Evolutionary conservation across 352 stramenopile species (phyloP).

Genomic region (Pythium periplocum): DNA sequence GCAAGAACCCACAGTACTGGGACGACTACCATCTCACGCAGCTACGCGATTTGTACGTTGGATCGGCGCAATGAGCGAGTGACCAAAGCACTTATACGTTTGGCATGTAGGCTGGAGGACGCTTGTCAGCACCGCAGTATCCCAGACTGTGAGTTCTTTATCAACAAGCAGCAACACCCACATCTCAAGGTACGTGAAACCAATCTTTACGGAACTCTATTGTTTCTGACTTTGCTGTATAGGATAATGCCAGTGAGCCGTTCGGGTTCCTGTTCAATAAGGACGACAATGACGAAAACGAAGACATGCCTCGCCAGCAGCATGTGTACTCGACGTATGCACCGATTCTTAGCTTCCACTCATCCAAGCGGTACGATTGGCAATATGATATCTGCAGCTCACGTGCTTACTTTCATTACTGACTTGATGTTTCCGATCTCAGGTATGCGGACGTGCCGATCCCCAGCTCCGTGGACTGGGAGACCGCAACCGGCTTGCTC

Average conservation of each 20-base stretch:
- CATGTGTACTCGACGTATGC: constrained; percentile 92
- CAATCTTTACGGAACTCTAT: too few species aligned
- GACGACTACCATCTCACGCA: constrained; percentile 96
- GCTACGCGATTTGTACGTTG: constrained; percentile 91
- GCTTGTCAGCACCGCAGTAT: constrained; percentile 92
- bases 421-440: background rate
- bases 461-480: constrained; percentile 95
- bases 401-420: too few species aligned
- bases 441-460: constrained; percentile 97
- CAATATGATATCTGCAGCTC: too few species aligned
- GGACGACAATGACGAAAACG: constrained; percentile 91
- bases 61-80: background rate
- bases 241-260: constrained; percentile 94
- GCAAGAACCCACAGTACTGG: constrained; percentile 83
- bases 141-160: constrained; percentile 99
- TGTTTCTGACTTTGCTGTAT: background rate
- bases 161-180: constrained; percentile 99
- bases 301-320: constrained; percentile 90
- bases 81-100: background rate
- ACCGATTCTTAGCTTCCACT: constrained; percentile 98
- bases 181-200: constrained; percentile 90
- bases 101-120: constrained; percentile 80
- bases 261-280: constrained; percentile 99
- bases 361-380: constrained; percentile 62
- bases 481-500: constrained; percentile 87